Base-by-base conservation (phyloP, 2,329 filamentous ascomycete genomes). In the Zarea fungicola region DNA sequence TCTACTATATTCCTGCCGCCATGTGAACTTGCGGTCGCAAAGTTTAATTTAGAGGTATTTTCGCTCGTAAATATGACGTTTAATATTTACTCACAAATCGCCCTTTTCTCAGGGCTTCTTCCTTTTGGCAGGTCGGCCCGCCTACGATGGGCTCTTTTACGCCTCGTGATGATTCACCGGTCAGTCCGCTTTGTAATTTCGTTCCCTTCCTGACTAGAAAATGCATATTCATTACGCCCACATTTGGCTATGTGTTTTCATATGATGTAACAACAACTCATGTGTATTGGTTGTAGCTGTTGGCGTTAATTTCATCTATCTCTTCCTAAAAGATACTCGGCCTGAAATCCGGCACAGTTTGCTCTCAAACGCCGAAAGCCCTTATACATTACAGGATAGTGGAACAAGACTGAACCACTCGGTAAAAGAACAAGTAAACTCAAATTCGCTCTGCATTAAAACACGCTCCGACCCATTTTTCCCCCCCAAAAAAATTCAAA, bases 81-180 rank as follows among this genome's bases (percentile, higher is more conserved):
- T 14, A 14, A 32, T 7, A 14, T 14, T 14, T 7, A 32, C 13
- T 7, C 5, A 18, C 13, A 16, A n/a, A n/a, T n/a, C n/a, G n/a
- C n/a, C n/a, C n/a, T n/a, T n/a, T n/a, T n/a, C n/a, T n/a, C n/a
- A n/a, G n/a, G n/a, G n/a, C n/a, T n/a, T n/a, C 16, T 35, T 40
- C 34, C 21, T 22, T 28, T 29, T 41, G 16, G 36, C 45, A 37
- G 45, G 28, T 48, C 36, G 45, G 41, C 45, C 45, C 45, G 45
- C 37, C 35, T 16, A 34, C 28, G 26, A 19, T n/a, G 19, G 28
- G 19, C 19, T 35, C 21, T 25, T 16, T 26, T 37, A 26, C 34
- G 26, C 22, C 28, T 16, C 21, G 8, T 41, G 28, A 48, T 48
- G 45, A 42, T 35, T 41, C 29, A 48, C 45, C 29, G 28, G 6